Conservation (phyloP, 495 filamentous ascomycete genomes). For the Penicillium angulare region DNA sequence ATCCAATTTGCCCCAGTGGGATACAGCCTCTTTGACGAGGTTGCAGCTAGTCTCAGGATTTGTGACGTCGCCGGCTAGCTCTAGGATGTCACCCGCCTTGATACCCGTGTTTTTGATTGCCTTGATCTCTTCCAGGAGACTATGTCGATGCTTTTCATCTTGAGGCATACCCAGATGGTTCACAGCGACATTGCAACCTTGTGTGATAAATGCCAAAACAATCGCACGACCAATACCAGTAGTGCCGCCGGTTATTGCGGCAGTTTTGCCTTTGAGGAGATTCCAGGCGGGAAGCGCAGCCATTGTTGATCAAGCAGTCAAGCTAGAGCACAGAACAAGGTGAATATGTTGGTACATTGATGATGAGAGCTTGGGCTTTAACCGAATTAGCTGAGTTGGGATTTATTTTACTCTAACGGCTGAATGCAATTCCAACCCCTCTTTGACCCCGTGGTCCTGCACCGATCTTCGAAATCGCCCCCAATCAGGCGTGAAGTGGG, state of each 20-base stretch:
- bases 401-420: background rate
- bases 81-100: conserved; percentile 52
- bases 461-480: background rate
- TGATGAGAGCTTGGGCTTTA: background rate
- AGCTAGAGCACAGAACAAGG: background rate
- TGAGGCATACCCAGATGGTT: conserved; percentile 60
- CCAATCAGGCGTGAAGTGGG: background rate
- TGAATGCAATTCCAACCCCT: background rate
- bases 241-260: conserved; percentile 68
- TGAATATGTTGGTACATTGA: background rate
- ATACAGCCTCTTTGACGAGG: conserved; percentile 53
- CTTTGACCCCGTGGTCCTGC: background rate
- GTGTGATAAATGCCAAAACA: conserved; percentile 54
- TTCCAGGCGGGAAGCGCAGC: conserved; percentile 21
- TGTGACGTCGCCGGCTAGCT: conserved; percentile 60
- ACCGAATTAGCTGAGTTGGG: background rate
- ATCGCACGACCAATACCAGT: conserved; percentile 74
- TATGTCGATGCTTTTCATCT: conserved; percentile 45
- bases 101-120: conserved; percentile 38
- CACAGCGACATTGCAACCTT: conserved; percentile 62
- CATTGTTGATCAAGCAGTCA: conserved; percentile 3
- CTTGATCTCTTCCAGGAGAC: conserved; percentile 46
- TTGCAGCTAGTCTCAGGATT: conserved; percentile 51
- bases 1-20: conserved; percentile 59
- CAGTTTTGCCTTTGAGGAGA: conserved; percentile 57